These are phyloP conservation scores for Eucalyptus rudis DNA, from an alignment of 345 rosid genomes.

Conservation along the genomic window DNA sequence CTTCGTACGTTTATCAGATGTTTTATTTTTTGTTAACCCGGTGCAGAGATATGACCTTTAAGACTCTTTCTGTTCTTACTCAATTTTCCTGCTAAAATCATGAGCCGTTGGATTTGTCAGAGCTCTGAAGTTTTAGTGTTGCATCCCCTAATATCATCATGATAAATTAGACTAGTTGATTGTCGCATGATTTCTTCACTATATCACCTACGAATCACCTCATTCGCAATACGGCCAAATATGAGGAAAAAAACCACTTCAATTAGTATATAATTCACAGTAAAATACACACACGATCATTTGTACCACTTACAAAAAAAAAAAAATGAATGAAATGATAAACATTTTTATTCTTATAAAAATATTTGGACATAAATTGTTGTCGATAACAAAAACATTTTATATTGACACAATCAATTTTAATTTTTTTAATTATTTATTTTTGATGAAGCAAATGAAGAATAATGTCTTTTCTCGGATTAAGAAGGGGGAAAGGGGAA, in stretches of 20 bases:
- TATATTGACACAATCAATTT: too few relatives aligned
- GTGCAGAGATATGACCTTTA: neutral
- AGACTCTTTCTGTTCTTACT: neutral
- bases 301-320: neutral
- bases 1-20: neutral
- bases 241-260: neutral
- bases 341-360: too few relatives aligned
- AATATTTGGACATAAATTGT: too few relatives aligned
- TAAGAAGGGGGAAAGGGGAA: neutral
- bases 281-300: accelerated
- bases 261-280: neutral
- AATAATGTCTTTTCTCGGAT: too few relatives aligned
- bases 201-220: neutral
- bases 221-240: neutral
- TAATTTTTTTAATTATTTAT: too few relatives aligned
- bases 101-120: neutral
- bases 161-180: too few relatives aligned
- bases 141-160: accelerated
- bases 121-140: neutral
- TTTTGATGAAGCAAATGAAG: too few relatives aligned
- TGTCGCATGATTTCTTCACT: neutral
- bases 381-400: accelerated
- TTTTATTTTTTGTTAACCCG: neutral
- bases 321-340: too few relatives aligned
- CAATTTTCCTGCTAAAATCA: neutral